A percentile compares a stretch with the other conserved stretches of the same genome.
These are phyloP conservation scores for Phytophthora sansomeana DNA, from an alignment of 352 stramenopile genomes.

Conservation along the genomic window DNA sequence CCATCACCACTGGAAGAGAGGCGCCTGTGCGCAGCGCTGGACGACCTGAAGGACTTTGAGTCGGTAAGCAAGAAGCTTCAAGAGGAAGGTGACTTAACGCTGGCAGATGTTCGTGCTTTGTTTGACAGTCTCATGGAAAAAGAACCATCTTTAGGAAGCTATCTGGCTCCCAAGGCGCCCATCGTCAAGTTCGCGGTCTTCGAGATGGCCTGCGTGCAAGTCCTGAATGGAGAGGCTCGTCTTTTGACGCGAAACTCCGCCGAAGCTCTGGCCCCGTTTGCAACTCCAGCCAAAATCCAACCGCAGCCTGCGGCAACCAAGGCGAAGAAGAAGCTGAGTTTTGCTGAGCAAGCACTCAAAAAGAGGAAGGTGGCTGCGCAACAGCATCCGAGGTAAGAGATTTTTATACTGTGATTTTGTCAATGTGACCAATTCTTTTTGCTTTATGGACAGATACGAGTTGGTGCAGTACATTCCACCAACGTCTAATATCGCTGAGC, in stretches of 20 bases:
- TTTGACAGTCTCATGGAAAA: neutral
- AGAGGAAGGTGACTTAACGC: neutral
- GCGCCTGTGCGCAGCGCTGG: neutral
- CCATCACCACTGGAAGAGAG: neutral
- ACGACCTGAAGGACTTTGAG: neutral
- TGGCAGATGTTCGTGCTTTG: neutral
- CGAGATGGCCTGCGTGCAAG: neutral
- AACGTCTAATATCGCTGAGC: neutral
- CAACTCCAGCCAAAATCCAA: neutral
- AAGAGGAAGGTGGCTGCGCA: no score
- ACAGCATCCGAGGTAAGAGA: neutral
- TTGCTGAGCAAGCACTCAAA: neutral
- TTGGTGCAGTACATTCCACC: neutral
- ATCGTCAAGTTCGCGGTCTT: neutral
- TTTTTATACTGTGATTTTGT: neutral
- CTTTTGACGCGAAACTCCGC: neutral
- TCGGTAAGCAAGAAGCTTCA: neutral
- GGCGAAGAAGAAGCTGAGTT: neutral
- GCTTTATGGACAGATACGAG: neutral
- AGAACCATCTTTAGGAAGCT: neutral
- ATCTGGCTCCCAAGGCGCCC: neutral
- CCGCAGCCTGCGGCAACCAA: neutral
- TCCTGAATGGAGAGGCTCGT: neutral
- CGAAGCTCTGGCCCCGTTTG: neutral
- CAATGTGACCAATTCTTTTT: neutral